Evolutionary conservation across 2,329 filamentous ascomycete species (phyloP).

Genomic region (Trichoderma citrinoviride): DNA sequence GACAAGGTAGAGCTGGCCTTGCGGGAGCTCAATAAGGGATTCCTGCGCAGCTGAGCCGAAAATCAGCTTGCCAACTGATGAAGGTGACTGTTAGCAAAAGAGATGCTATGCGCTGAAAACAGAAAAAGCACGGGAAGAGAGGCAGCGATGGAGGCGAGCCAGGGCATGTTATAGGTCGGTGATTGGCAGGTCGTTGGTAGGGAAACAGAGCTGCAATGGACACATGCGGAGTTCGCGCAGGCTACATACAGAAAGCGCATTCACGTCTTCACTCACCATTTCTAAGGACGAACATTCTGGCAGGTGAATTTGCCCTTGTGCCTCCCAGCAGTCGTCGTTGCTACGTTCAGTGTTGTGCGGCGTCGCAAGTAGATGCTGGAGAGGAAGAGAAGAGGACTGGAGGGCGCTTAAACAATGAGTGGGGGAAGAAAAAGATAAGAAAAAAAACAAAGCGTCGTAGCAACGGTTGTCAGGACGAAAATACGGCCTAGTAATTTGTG

Average conservation of each 20-base stretch:
- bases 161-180: neutral
- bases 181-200: constrained; percentile 9
- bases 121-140: neutral
- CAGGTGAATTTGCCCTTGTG: constrained; percentile 11
- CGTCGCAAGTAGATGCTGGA: neutral
- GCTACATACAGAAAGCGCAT: neutral
- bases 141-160: neutral
- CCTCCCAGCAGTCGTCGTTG: constrained; percentile 11
- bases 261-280: constrained; percentile 35
- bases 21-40: constrained; percentile 87
- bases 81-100: neutral
- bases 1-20: constrained; percentile 96
- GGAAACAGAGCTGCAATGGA: neutral
- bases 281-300: constrained; percentile 41
- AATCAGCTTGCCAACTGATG: constrained; percentile 81
- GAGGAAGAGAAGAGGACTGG: neutral
- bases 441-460: constrained; percentile 19
- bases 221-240: neutral
- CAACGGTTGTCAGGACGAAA: constrained; percentile 13
- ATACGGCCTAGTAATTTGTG: neutral
- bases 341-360: neutral
- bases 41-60: constrained; percentile 87
- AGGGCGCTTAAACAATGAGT: neutral
- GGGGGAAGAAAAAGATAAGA: neutral
- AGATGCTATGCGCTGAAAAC: neutral